Base-by-base conservation (phyloP, 129 eudicot genomes). In the Arctium minus region DNA sequence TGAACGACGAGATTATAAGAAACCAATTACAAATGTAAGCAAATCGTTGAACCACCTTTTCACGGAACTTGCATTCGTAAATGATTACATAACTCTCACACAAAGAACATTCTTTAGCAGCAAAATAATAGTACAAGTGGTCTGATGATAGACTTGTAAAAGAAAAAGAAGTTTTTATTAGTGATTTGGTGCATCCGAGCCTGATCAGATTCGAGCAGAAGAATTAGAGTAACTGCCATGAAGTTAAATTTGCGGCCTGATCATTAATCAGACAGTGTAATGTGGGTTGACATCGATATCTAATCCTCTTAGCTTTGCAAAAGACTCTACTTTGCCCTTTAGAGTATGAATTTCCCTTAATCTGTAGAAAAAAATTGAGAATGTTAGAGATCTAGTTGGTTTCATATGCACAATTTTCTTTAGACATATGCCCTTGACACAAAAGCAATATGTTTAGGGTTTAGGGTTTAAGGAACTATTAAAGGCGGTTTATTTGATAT, bases 271-370 rank as follows among this genome's bases (percentile, higher is more conserved):
- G 65, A 91, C 91, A 15, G 94, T 91, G 87, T 91, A 91, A 65
- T 91, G 90, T 50, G 89, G 88, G 91, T 91, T 88, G 80, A 89
- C 87, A 68, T 89, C 94, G 68, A 91, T 85, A 79, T 91, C 94
- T 70, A 91, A 65, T 78, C 94, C 94, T 81, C 86, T 83, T 73
- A 91, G 90, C 85, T 87, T 91, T 17, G 92, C 94, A 9, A 91
- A 89, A 29, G 94, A 91, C 84, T 91, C 94, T 37, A 91, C 94
- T 75, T 85, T 87, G 5, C 92, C 94, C 81, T 91, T 91, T 68
- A 91, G 77, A 32, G 94, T 91, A 73, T 89, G 94, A 62, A 91
- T 88, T 78, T 91, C 94, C 82, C 94, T 85, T 77, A 91, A 75
- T 81, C 94, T 90, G 90, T 70, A 30, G 18, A 22, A 32, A 53